These are phyloP conservation scores for Vitis hybrid DNA, from an alignment of 177 flowering plant species.

Conservation along the genomic window DNA sequence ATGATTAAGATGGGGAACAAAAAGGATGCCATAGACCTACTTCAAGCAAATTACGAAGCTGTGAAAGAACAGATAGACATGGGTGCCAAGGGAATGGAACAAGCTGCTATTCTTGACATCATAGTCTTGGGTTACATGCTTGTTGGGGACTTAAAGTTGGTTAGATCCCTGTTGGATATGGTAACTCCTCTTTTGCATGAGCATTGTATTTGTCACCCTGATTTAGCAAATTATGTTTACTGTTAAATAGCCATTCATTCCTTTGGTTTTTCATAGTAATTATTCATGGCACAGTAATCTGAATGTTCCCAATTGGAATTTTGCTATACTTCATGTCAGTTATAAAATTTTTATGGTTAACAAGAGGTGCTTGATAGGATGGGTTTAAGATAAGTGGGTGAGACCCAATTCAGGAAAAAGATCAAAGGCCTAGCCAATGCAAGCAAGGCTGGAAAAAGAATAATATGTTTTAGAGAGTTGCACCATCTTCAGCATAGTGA, in stretches of 20 bases:
- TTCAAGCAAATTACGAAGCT: slow-evolving; percentile 76
- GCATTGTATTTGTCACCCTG: background rate
- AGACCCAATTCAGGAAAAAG: too few relatives aligned
- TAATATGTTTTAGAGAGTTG: too few relatives aligned
- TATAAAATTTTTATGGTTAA: too few relatives aligned
- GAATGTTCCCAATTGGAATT: too few relatives aligned
- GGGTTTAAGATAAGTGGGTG: too few relatives aligned
- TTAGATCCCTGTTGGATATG: slow-evolving; percentile 44
- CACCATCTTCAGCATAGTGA: too few relatives aligned
- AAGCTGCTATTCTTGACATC: slow-evolving; percentile 83
- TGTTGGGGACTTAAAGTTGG: slow-evolving; percentile 60
- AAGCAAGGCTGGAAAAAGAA: too few relatives aligned
- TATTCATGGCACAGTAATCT: too few relatives aligned
- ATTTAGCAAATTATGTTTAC: background rate
- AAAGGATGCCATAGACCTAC: slow-evolving; percentile 62
- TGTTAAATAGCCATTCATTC: slow-evolving; percentile 1
- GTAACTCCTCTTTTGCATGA: slow-evolving; percentile 33
- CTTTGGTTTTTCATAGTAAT: background rate
- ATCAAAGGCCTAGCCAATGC: too few relatives aligned
- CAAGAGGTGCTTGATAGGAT: too few relatives aligned
- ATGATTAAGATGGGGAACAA: slow-evolving; percentile 59
- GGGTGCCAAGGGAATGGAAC: slow-evolving; percentile 67
- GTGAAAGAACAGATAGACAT: slow-evolving; percentile 69
- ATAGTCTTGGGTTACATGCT: slow-evolving; percentile 72
- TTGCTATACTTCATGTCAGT: too few relatives aligned